Evolutionary conservation across 345 rosid species (phyloP).

Genomic region (Dimocarpus longan): DNA sequence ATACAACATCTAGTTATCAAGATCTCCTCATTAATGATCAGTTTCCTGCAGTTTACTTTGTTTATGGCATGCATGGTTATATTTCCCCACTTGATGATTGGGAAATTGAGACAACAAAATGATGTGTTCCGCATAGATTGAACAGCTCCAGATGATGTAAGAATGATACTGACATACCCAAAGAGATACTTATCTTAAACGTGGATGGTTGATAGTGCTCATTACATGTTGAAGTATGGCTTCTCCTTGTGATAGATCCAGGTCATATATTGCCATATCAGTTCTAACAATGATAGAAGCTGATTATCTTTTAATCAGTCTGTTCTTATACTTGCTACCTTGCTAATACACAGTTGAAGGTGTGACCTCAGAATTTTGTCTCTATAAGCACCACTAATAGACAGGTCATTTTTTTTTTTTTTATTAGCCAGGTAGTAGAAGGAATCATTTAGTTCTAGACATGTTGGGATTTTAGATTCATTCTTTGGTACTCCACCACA

Average conservation of each 20-base stretch:
- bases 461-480: conserved; percentile 4
- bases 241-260: conserved; percentile 10
- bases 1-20: conserved; percentile 8
- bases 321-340: conserved; percentile 11
- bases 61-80: conserved; percentile 92
- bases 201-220: conserved; percentile 17
- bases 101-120: conserved; percentile 63
- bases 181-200: conserved; percentile 20
- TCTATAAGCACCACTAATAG: not conserved
- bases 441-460: conserved; percentile 16
- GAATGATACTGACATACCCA: conserved; percentile 34
- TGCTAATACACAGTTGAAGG: conserved; percentile 11
- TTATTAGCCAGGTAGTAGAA: not conserved
- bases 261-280: conserved; percentile 18
- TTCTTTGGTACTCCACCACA: conserved; percentile 14
- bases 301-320: conserved; percentile 27
- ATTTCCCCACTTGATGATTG: conserved; percentile 72
- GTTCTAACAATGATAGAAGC: conserved; percentile 12
- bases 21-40: conserved; percentile 20
- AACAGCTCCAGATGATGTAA: conserved; percentile 27
- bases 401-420: not conserved
- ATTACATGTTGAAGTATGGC: conserved; percentile 10
- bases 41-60: conserved; percentile 77
- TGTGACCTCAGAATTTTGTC: conserved; percentile 12
- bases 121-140: conserved; percentile 76